Evolutionary conservation across 2,329 filamentous ascomycete species (phyloP).

Genomic region (Tolypocladium tundrense): DNA sequence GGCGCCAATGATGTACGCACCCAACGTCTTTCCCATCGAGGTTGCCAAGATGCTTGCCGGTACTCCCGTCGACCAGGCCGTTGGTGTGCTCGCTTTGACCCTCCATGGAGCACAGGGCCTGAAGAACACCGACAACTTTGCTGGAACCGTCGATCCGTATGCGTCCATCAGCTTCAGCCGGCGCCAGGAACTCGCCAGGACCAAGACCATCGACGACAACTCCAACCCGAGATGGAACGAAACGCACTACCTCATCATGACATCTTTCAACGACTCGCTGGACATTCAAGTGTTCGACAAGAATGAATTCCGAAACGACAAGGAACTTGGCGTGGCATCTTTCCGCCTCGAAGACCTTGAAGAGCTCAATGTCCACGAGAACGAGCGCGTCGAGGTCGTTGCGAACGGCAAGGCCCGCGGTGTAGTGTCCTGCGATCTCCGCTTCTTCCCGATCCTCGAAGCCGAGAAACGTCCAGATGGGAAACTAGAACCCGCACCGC

Average conservation of each 20-base stretch:
- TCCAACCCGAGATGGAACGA: slow-evolving; percentile 90
- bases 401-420: slow-evolving; percentile 78
- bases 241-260: slow-evolving; percentile 90
- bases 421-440: slow-evolving; percentile 68
- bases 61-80: slow-evolving; percentile 86
- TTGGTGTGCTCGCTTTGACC: slow-evolving; percentile 86
- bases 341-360: slow-evolving; percentile 80
- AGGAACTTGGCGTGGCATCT: slow-evolving; percentile 79
- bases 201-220: slow-evolving; percentile 79
- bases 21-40: slow-evolving; percentile 96
- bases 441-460: slow-evolving; percentile 90
- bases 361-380: slow-evolving; percentile 67
- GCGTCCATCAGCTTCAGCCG: slow-evolving; percentile 75
- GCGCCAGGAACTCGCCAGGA: slow-evolving; percentile 71
- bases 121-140: slow-evolving; percentile 92
- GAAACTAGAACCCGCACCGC: slow-evolving; percentile 68
- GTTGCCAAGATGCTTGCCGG: slow-evolving; percentile 97
- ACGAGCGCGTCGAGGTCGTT: slow-evolving; percentile 73
- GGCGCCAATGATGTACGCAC: slow-evolving; percentile 94
- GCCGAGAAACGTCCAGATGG: slow-evolving; percentile 63
- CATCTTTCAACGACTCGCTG: slow-evolving; percentile 77
- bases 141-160: slow-evolving; percentile 86
- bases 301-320: slow-evolving; percentile 94
- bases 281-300: slow-evolving; percentile 83
- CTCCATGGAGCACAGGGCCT: slow-evolving; percentile 85